phyloP scores from a whole-genome alignment of 1,139 yeast species.

The Yamadazyma oceani region DNA sequence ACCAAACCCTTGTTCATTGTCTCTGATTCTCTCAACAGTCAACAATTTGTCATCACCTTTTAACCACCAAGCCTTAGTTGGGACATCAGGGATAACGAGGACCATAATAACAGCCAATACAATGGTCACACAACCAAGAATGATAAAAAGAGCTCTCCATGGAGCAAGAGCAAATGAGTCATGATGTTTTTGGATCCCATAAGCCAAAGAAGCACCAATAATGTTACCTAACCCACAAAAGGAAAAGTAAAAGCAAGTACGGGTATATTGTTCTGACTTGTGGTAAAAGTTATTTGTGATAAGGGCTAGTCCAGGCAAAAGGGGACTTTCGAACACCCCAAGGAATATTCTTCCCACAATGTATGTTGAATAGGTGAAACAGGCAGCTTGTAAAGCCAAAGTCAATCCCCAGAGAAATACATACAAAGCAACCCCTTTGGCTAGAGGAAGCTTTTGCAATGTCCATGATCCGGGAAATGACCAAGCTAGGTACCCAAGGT shows the following conservation, averaged over 20 bases:
- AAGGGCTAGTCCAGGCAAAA: slow-evolving; percentile 32
- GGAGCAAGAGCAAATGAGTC: slow-evolving; percentile 22
- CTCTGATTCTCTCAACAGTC: slow-evolving; percentile 22
- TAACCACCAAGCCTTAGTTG: slow-evolving; percentile 40
- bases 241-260: slow-evolving; percentile 27
- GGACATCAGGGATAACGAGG: slow-evolving; percentile 39
- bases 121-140: slow-evolving; percentile 41
- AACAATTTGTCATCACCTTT: slow-evolving; percentile 34
- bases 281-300: slow-evolving; percentile 23
- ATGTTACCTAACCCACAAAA: slow-evolving; percentile 31
- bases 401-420: slow-evolving; percentile 53
- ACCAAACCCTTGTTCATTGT: slow-evolving; percentile 31
- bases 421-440: slow-evolving; percentile 45
- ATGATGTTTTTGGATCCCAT: slow-evolving; percentile 31
- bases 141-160: slow-evolving; percentile 37
- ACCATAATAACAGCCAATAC: slow-evolving; percentile 23
- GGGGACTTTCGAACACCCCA: slow-evolving; percentile 37
- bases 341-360: slow-evolving; percentile 47
- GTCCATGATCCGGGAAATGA: slow-evolving; percentile 54
- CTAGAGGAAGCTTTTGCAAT: slow-evolving; percentile 53
- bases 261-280: slow-evolving; percentile 29
- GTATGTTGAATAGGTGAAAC: slow-evolving; percentile 41
- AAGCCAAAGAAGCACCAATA: slow-evolving; percentile 29
- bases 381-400: slow-evolving; percentile 48
- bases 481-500: slow-evolving; percentile 49